Base-by-base conservation (phyloP, 2,329 filamentous ascomycete genomes). In the Trichoderma sp. region DNA sequence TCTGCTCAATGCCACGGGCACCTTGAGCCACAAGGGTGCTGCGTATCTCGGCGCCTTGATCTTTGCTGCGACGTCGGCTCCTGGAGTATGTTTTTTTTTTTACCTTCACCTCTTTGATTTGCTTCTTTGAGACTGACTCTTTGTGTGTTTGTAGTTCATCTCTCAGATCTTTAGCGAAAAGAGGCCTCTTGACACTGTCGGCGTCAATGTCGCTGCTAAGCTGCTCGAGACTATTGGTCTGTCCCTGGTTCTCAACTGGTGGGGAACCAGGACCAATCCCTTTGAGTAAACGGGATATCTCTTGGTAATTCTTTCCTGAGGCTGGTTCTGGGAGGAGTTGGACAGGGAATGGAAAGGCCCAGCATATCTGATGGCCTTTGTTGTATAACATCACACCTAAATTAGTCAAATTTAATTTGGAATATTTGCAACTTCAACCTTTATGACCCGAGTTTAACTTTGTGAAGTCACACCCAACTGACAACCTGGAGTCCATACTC, bases 1-100 rank as follows among this genome's bases (percentile, higher is more conserved):
- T 77, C 88, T 98, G 79, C 93, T 96, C 89, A 98, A 98, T 85
- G 95, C 95, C 79, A 98, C 96, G 59, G 95, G 95, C 79, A 98
- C 96, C 73, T 89, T 98, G 78, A 95, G 91, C 87, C 98, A 98
- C 90, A 98, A 98, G 91, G 97, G 97, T 80, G 95, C 97, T 78
- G 95, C 96, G 75, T 98, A 98, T 88, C 89, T 98, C 77, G 97
- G 97, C 80, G 90, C 90, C 77, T 88, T 98, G 84, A 93, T 98
- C 89, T 98, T 98, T 90, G 90, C 95, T 79, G 96, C 96, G 80
- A 95, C 93, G 80, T 92, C 95, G 82, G 95, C 95, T 81, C 96
- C 96, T 79, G 91, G 92, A 76, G 95, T 97, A 91, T 80, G 90
- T 79, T n/a, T 75, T 35, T 6, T 75, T 38, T 6, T 27, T 21